phyloP scores from a whole-genome alignment of 2,329 filamentous ascomycete genomes.

The Ascochyta fabae region DNA sequence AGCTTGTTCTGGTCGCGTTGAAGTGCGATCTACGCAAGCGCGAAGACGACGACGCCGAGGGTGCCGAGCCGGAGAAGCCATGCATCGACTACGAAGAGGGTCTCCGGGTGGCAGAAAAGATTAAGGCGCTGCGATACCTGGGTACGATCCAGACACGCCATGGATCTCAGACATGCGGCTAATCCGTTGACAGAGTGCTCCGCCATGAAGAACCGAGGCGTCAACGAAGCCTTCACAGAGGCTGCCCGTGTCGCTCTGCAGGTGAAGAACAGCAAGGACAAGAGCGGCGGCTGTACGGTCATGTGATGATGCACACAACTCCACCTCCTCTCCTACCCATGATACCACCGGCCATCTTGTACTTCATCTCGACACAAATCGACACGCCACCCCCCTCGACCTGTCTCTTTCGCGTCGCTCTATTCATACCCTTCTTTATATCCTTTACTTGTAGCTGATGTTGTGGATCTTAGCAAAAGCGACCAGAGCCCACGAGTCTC shows the following conservation, averaged over 20 bases:
- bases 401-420: conserved; percentile 6
- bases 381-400: conserved; percentile 1
- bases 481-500: not conserved
- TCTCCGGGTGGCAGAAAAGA: conserved; percentile 86
- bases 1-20: conserved; percentile 90
- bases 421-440: conserved; percentile 22
- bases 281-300: conserved; percentile 51
- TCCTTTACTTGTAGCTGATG: conserved; percentile 14
- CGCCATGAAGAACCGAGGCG: conserved; percentile 95
- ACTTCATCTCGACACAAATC: conserved; percentile 4
- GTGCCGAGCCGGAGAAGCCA: conserved; percentile 56
- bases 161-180: conserved; percentile 1
- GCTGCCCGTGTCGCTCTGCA: conserved; percentile 88
- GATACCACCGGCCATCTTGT: not conserved
- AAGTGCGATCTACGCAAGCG: conserved; percentile 95
- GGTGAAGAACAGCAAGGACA: conserved; percentile 59
- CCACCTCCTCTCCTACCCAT: not conserved
- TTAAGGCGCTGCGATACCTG: conserved; percentile 91
- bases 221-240: conserved; percentile 98
- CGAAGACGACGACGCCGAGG: conserved; percentile 64
- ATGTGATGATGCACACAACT: conserved; percentile 24
- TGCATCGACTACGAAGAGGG: conserved; percentile 92
- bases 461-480: conserved; percentile 5
- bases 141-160: conserved; percentile 54
- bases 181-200: conserved; percentile 75